phyloP scores from a whole-genome alignment of 768 basidiomycete species.

The Suillus paluster region DNA sequence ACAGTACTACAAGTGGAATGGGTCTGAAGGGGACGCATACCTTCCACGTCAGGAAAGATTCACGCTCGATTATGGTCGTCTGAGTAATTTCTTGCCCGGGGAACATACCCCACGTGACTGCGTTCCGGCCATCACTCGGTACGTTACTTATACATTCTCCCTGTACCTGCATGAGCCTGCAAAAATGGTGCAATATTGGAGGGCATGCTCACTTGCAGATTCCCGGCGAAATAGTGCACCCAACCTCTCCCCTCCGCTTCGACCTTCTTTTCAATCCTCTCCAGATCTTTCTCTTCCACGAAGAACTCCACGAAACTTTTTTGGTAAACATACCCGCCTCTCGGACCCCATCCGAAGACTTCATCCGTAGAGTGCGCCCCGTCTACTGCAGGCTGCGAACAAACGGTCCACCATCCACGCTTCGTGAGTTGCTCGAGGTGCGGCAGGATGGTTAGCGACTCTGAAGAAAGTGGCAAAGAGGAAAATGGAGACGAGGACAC shows the following conservation, averaged over 20 bases:
- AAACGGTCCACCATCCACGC: slow-evolving; percentile 93
- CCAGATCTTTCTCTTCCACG: slow-evolving; percentile 62
- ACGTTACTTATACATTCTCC: slow-evolving; percentile 85
- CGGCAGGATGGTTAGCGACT: slow-evolving; percentile 80
- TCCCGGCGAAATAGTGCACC: slow-evolving; percentile 89
- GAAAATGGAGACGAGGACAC: slow-evolving; percentile 89
- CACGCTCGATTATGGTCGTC: slow-evolving; percentile 94
- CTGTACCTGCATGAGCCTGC: slow-evolving; percentile 37
- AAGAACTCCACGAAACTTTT: slow-evolving; percentile 99
- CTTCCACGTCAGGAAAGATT: slow-evolving; percentile 97
- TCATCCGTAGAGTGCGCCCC: slow-evolving; percentile 74
- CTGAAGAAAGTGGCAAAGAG: slow-evolving; percentile 74
- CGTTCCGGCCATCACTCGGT: slow-evolving; percentile 78
- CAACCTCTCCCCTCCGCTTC: slow-evolving; percentile 57
- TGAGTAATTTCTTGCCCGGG: slow-evolving; percentile 95
- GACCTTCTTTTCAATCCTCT: slow-evolving; percentile 61
- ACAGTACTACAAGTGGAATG: not conserved
- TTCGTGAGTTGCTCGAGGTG: slow-evolving; percentile 78
- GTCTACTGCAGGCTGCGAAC: slow-evolving; percentile 94
- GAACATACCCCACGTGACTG: slow-evolving; percentile 99
- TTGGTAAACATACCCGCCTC: slow-evolving; percentile 93
- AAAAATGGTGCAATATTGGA: not conserved
- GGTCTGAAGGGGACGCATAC: slow-evolving; percentile 46
- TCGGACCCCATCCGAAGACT: slow-evolving; percentile 92
- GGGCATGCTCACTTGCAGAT: slow-evolving; percentile 58